Base-by-base conservation (phyloP, 2,329 filamentous ascomycete genomes). In the Fusarium incarnatum region DNA sequence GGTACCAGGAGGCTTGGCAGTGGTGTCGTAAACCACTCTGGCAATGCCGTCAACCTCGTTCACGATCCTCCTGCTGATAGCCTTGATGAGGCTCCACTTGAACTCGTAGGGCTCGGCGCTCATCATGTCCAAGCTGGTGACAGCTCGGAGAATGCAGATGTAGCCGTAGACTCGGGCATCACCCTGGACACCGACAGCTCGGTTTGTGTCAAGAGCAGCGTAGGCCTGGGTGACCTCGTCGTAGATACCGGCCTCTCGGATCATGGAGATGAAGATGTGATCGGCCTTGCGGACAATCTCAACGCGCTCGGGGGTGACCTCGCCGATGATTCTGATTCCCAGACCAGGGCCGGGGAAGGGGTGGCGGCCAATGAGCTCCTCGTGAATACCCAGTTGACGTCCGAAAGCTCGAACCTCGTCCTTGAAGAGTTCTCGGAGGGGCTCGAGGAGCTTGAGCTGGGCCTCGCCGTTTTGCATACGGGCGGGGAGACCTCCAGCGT, bases 301-400 rank as follows among this genome's bases (percentile, higher is more conserved):
- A 15, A 96, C 90, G 50, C 91, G 88, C 76, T 94, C 91, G 6
- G 85, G 86, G 5, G 92, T 96, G 23, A 97, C 90, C 75, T 95
- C 94, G 41, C 94, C 94, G 1, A 97, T 83, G 65, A 97, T 90
- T 59, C 92, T 87, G 71, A 94, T 92, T n/a, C 88, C 92, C 65
- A 95, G 88, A 54, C 79, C 85, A 0, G 83, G 91, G 41, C 92
- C 92, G 0, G 91, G 91, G 85, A 94, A 94, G 25, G 92, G 91
- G 76, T 94, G 92, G 32, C 92, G 53, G 13, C 22, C 27, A 27
- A 70, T 42, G 30, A 72, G 66, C 10, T 64, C 63, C 45, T 70
- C 72, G 56, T 80, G 72, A 34, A 81, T 77, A 6, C 72, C 69
- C 6, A 81, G 65, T 47, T 79, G 70, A 4, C 75, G 72, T 15